Evolutionary conservation across 257 asterid species (phyloP).

Genomic region (Paulownia fortunei): DNA sequence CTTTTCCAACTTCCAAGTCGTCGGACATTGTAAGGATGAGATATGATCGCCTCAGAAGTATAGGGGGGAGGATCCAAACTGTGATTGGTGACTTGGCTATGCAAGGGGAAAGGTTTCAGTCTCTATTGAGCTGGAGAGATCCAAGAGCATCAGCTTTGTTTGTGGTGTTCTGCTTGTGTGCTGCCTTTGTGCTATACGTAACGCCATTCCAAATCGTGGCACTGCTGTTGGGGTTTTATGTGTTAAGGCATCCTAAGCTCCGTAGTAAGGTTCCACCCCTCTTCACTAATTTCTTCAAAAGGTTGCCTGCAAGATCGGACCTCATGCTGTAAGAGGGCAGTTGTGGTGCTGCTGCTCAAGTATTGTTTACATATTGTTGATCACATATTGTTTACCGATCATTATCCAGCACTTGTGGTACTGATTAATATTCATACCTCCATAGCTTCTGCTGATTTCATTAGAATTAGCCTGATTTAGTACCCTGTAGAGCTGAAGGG

Average conservation of each 20-base stretch:
- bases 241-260: slow-evolving; percentile 76
- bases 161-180: slow-evolving; percentile 55
- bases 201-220: slow-evolving; percentile 65
- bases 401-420: background rate
- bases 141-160: slow-evolving; percentile 84
- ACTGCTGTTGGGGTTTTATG: slow-evolving; percentile 53
- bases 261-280: slow-evolving; percentile 61
- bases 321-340: slow-evolving; percentile 55
- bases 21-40: slow-evolving; percentile 67
- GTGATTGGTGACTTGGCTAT: slow-evolving; percentile 82
- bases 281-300: slow-evolving; percentile 74
- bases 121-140: slow-evolving; percentile 78
- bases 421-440: background rate
- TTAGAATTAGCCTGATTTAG: background rate
- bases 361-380: background rate
- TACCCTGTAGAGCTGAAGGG: background rate
- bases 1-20: slow-evolving; percentile 66
- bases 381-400: background rate
- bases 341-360: background rate
- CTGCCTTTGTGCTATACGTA: slow-evolving; percentile 64
- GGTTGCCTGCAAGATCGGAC: slow-evolving; percentile 82
- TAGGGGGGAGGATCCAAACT: slow-evolving; percentile 79
- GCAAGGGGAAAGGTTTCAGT: slow-evolving; percentile 78
- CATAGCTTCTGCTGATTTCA: background rate
- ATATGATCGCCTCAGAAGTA: slow-evolving; percentile 74